Base-by-base conservation (phyloP, 2,329 filamentous ascomycete species). In the Grosmannia huntii region DNA sequence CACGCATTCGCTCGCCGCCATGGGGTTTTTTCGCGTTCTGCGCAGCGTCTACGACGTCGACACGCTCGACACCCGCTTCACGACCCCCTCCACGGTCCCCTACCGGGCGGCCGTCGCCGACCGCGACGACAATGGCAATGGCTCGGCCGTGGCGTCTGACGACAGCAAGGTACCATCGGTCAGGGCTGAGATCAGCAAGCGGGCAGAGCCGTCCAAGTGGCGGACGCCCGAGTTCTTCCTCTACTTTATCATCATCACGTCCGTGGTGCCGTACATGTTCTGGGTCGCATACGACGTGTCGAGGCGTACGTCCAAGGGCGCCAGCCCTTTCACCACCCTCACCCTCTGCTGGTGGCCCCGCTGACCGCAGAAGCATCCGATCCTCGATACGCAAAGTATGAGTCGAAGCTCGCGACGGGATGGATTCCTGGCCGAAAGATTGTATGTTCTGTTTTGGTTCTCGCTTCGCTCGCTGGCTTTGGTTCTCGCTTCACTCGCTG, bases 391-490 rank as follows among this genome's bases (percentile, higher is more conserved):
- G 69, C 78, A 60, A 87, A 85, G 64, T 96, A 85, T 68, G 79
- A 86, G 61, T 75, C 76, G 60, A 75, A 85, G 46, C 80, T 99
- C 19, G 84, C 83, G 2, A 78, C 84, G 10, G 95, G 94, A 64
- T 99, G 94, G 94, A 87, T 99, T 59, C 87, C 87, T 9, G 92
- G 92, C 28, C 87, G 92, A 60, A 89, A 89, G 78, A 89, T 97
- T 62, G 87, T 90, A 77, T 66, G 82, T 41, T 5, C 16, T 19
- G 3, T 6, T 28, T 50, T 33, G 5, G 21, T 21, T 14, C 14
- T 41, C 36, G 1, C 31, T 14, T 21, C 28, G 9, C 25, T 33
- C 49, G 4, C 27, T 46, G 4, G 3, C 10, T 28, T 50, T 33
- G 5, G 21, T 21, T 14, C 14, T 41, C 36, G 1, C 31, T 14